Evolutionary conservation across 331 rosid species (phyloP).

Genomic region (Saraca asoca): DNA sequence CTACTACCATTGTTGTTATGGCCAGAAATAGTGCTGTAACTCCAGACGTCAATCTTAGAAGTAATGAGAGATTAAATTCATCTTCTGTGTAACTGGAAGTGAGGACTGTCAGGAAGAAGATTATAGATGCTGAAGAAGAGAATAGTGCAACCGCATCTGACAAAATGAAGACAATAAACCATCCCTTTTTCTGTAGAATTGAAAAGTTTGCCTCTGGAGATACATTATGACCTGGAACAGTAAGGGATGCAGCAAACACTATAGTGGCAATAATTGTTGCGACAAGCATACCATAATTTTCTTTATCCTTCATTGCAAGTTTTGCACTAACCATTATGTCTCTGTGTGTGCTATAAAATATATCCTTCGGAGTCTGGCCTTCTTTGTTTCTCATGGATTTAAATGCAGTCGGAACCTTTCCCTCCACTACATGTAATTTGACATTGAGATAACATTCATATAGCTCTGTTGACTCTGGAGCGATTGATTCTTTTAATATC

Average conservation of each 20-base stretch:
- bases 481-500: too few relatives aligned
- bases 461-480: too few relatives aligned
- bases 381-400: constrained; percentile 3
- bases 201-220: neutral
- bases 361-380: constrained; percentile 13
- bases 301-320: neutral
- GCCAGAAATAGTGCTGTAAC: neutral
- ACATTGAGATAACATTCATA: too few relatives aligned
- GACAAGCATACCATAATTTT: constrained; percentile 19
- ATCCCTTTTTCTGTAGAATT: neutral
- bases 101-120: neutral
- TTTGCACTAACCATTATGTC: neutral
- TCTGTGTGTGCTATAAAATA: neutral
- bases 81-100: neutral
- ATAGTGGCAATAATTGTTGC: constrained; percentile 21
- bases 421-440: constrained; percentile 18
- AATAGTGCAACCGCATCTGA: constrained; percentile 23
- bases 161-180: constrained; percentile 15
- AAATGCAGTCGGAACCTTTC: neutral
- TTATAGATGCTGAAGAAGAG: neutral
- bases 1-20: neutral
- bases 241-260: too few relatives aligned
- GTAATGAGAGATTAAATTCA: neutral
- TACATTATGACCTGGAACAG: neutral
- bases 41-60: neutral